phyloP scores from a whole-genome alignment of 192 early-diverging fungal genomes.

The Pilobolus umbonatus region DNA sequence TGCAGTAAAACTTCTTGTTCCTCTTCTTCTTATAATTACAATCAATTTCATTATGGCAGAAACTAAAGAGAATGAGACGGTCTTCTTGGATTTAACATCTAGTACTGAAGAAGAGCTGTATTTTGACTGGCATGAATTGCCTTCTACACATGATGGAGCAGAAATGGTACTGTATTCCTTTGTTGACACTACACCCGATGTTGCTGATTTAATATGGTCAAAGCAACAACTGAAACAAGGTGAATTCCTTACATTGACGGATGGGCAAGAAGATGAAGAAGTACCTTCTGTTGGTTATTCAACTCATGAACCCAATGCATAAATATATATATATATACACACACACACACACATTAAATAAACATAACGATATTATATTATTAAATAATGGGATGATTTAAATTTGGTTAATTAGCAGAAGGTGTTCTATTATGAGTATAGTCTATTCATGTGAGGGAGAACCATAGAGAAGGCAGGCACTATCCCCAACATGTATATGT shows the following conservation, averaged over 20 bases:
- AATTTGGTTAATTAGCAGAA: too few species aligned
- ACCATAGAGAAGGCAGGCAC: too few species aligned
- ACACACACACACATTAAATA: too few species aligned
- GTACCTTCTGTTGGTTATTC: not conserved
- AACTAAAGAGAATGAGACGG: not conserved
- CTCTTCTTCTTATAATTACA: not conserved
- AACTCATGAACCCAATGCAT: conserved; percentile 16
- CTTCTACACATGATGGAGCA: conserved; percentile 11
- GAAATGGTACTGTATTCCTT: conserved; percentile 10
- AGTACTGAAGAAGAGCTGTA: not conserved
- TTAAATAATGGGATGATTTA: too few species aligned
- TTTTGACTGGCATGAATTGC: not conserved
- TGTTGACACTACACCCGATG: conserved; percentile 8
- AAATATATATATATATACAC: too few species aligned
- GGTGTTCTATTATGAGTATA: too few species aligned
- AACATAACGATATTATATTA: too few species aligned
- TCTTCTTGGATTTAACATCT: conserved; percentile 5
- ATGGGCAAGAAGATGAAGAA: conserved; percentile 2
- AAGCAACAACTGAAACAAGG: conserved; percentile 8
- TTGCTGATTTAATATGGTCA: conserved; percentile 14
- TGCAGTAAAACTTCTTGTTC: not conserved
- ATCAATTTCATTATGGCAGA: not conserved
- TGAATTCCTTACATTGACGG: conserved; percentile 16
- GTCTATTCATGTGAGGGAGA: too few species aligned
- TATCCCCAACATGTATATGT: too few species aligned